phyloP scores from a whole-genome alignment of 148 eudicot genomes.

The Talinum fruticosum region DNA sequence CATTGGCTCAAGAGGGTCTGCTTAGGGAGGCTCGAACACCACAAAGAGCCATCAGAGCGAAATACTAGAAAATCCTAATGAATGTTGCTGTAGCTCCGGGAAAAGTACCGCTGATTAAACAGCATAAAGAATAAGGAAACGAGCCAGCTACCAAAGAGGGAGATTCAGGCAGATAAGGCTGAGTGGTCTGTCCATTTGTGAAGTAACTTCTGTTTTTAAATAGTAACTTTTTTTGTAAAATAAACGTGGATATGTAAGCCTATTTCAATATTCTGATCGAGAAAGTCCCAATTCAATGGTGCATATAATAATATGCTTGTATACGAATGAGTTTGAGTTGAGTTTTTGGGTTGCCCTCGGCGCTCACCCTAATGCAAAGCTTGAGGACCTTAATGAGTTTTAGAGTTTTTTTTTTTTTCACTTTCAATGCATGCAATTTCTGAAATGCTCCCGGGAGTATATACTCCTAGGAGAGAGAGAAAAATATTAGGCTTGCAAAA shows the following conservation, averaged over 20 bases:
- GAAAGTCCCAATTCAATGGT: background rate
- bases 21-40: conserved; percentile 48
- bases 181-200: background rate
- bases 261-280: background rate
- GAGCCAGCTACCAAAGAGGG: background rate
- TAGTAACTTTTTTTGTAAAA: background rate
- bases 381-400: too few species aligned
- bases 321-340: background rate
- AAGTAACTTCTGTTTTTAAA: background rate
- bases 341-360: too few species aligned
- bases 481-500: too few species aligned
- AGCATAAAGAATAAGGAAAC: background rate
- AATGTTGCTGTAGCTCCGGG: background rate
- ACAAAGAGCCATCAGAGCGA: conserved; percentile 38
- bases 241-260: background rate
- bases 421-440: too few species aligned
- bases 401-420: too few species aligned
- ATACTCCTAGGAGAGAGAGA: too few species aligned
- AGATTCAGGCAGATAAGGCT: background rate
- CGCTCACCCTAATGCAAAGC: too few species aligned
- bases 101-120: background rate
- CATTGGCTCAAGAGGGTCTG: conserved; percentile 83
- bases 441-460: too few species aligned
- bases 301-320: background rate
- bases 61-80: conserved; percentile 24